phyloP scores from a whole-genome alignment of 2,329 filamentous ascomycete species.

The Emergomyces africanus region DNA sequence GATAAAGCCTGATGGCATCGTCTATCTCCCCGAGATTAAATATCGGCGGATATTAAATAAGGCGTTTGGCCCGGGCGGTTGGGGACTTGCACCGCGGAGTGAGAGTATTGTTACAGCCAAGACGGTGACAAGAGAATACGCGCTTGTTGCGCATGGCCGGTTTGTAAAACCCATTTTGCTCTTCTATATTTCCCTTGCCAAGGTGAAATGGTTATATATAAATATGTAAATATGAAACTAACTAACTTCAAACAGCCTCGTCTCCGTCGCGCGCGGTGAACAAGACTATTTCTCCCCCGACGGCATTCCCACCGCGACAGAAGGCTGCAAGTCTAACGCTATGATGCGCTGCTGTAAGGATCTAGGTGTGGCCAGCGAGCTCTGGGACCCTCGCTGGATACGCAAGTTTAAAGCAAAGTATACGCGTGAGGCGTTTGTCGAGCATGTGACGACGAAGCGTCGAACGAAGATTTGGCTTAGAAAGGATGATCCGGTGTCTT shows the following conservation, averaged over 20 bases:
- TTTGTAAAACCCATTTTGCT: conserved; percentile 29
- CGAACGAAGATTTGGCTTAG: conserved; percentile 75
- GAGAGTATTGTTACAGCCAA: conserved; percentile 76
- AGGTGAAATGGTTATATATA: background rate
- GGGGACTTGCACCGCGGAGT: conserved; percentile 81
- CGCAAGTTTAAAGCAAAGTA: conserved; percentile 63
- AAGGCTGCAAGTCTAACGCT: conserved; percentile 96
- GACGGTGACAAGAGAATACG: conserved; percentile 80
- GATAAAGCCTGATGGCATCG: conserved; percentile 92
- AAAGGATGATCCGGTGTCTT: conserved; percentile 64
- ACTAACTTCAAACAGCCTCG: conserved; percentile 49
- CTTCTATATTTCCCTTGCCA: background rate
- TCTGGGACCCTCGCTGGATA: conserved; percentile 93
- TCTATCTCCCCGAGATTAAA: conserved; percentile 97
- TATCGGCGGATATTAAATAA: conserved; percentile 81
- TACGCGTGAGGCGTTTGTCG: conserved; percentile 74
- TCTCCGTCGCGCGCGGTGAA: conserved; percentile 85
- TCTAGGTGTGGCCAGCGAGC: conserved; percentile 80
- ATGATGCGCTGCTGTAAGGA: conserved; percentile 99
- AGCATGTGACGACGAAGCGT: conserved; percentile 78
- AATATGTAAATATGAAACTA: background rate
- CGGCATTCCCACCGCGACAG: conserved; percentile 82
- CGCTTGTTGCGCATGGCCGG: conserved; percentile 77
- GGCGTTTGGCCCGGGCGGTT: conserved; percentile 89
- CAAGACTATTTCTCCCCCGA: conserved; percentile 87